Base-by-base conservation (phyloP, 1,139 yeast species). In the Meyerozyma athensensis region DNA sequence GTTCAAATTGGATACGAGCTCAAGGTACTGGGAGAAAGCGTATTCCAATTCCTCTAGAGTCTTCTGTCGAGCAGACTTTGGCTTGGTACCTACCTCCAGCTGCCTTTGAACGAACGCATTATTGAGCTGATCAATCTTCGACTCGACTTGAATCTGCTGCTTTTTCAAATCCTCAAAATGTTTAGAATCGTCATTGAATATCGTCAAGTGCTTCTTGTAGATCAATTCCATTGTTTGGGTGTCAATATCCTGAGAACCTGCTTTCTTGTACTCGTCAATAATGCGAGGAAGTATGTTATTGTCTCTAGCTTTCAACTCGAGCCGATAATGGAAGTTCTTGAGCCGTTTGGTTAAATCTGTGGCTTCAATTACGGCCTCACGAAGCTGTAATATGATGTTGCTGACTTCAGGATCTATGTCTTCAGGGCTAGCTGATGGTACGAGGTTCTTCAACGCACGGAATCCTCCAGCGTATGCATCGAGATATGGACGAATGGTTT, bases 1-100 rank as follows among this genome's bases (percentile, higher is more conserved):
- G 28, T 73, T 72, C 30, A 87, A 56, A 49, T 86, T 84, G 13
- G 70, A 62, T 16, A 72, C 56, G 6, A 86, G 63, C 47, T 81
- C 87, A 31, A 67, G 55, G 49, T 68, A 85, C 42, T 74, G 72
- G 21, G 68, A 58, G 48, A 70, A 78, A 0, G 76, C 78, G 3
- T 63, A 57, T 41, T 82, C 86, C 19, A 86, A 56, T 2, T 59
- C 61, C 40, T 77, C 81, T 33, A 85, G 57, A 1, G 74, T 72
- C 22, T 63, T 61, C 38, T 72, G 75, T 23, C 90, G 61, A 19
- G 63, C 59, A 39, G 23, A 53, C 45, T 41, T 63, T 3, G 59
- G 43, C 48, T 63, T 43, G 49, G 59, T 38, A 43, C 55, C 33
- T 34, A 38, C 34, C 46, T 44, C 36, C 37, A 50, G 32, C 35